phyloP scores from a whole-genome alignment of 2,329 filamentous ascomycete species.

The Neurospora sp. region DNA sequence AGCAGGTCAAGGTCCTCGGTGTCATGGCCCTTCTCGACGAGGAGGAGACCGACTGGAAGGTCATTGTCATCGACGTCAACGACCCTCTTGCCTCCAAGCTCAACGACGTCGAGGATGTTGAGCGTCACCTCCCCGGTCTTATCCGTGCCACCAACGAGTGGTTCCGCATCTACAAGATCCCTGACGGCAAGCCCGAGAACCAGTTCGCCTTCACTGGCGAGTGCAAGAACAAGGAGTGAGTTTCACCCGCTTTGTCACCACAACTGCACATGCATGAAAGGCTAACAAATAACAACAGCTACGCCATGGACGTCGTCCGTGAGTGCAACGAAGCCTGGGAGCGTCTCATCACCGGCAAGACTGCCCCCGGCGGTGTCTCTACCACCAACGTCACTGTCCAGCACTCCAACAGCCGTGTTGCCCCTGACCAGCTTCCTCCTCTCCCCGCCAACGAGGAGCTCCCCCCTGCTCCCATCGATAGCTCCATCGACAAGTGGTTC shows the following conservation, averaged over 20 bases:
- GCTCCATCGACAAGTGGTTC: constrained; percentile 99
- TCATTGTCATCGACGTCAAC: constrained; percentile 98
- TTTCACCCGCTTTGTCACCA: constrained; percentile 4
- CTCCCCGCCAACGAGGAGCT: constrained; percentile 75
- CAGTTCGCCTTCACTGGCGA: constrained; percentile 99
- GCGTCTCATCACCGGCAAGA: constrained; percentile 87
- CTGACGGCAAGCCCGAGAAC: constrained; percentile 99
- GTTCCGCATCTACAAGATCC: constrained; percentile 99
- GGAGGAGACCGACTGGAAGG: constrained; percentile 99
- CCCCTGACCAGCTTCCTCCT: constrained; percentile 59
- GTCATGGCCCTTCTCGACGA: constrained; percentile 99
- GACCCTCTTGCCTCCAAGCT: constrained; percentile 94
- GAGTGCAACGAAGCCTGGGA: constrained; percentile 98
- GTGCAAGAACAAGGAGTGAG: constrained; percentile 98
- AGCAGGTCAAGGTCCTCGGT: constrained; percentile 99
- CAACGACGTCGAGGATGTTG: constrained; percentile 97
- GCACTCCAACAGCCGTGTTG: constrained; percentile 63
- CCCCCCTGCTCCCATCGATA: constrained; percentile 78
- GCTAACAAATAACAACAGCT: constrained; percentile 38
- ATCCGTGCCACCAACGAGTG: constrained; percentile 98
- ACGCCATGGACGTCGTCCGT: constrained; percentile 88
- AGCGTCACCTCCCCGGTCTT: constrained; percentile 93
- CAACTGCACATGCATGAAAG: neutral
- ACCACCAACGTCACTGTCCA: constrained; percentile 70
- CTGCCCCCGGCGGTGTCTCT: constrained; percentile 63